phyloP scores from a whole-genome alignment of 345 rosid species.

The Populus ilicifolia region DNA sequence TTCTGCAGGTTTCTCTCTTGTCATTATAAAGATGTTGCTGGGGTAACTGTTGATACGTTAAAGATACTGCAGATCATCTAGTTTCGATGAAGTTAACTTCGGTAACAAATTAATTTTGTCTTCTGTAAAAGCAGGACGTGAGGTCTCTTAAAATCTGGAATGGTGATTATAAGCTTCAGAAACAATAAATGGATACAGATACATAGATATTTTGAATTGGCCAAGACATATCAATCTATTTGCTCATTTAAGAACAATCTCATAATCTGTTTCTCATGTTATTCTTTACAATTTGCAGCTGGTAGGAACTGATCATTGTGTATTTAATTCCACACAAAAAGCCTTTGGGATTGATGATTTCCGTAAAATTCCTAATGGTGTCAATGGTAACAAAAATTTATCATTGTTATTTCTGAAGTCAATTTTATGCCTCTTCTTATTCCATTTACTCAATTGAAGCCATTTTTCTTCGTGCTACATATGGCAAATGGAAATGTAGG shows the following conservation, averaged over 20 bases:
- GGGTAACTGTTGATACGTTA: background rate
- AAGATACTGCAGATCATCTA: background rate
- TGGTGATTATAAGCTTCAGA: background rate
- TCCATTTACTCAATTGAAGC: background rate
- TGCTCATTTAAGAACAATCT: background rate
- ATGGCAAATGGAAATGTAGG: constrained; percentile 41
- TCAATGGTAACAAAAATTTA: constrained; percentile 60
- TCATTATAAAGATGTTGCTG: background rate
- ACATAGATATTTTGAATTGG: background rate
- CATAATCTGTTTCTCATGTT: constrained; percentile 10
- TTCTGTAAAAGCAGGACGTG: background rate
- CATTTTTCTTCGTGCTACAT: constrained; percentile 6
- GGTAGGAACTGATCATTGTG: constrained; percentile 96
- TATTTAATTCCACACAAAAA: constrained; percentile 81
- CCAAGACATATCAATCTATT: background rate
- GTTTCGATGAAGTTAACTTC: background rate
- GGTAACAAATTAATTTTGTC: background rate
- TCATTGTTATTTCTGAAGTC: constrained; percentile 15
- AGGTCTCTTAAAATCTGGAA: background rate
- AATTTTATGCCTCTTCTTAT: background rate
- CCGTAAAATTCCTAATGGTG: constrained; percentile 89
- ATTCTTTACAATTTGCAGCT: constrained; percentile 51
- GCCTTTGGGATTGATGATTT: constrained; percentile 81
- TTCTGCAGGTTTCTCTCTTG: constrained; percentile 63
- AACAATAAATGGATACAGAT: background rate